phyloP scores from a whole-genome alignment of 805 yeast genomes.

The Myxozyma monticola region DNA sequence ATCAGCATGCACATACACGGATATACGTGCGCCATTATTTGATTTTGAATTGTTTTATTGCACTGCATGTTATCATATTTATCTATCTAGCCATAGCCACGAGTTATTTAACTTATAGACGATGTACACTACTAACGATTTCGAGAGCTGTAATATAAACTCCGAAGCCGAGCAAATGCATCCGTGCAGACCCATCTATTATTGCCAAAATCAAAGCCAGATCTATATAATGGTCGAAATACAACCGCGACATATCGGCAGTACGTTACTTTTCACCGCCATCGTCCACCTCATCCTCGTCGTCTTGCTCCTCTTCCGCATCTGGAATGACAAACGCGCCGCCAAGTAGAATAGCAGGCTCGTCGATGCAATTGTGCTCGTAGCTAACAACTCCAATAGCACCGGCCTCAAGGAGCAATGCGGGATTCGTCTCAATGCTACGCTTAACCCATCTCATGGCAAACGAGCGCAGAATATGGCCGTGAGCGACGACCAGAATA shows the following conservation, averaged over 20 bases:
- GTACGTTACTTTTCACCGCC: neutral
- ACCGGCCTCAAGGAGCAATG: constrained; percentile 87
- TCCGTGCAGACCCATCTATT: neutral
- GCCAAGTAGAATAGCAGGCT: constrained; percentile 82
- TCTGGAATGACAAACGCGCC: constrained; percentile 72
- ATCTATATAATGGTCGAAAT: neutral
- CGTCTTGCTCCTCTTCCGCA: constrained; percentile 1
- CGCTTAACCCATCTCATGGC: constrained; percentile 83
- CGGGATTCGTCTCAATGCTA: constrained; percentile 64
- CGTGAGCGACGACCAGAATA: constrained; percentile 84
- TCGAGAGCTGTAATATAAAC: no score
- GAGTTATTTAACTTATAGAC: no score
- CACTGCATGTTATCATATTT: no score
- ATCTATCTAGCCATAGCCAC: no score
- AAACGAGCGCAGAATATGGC: constrained; percentile 86
- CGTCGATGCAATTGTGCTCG: constrained; percentile 78
- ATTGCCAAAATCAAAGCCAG: neutral
- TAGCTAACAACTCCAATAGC: constrained; percentile 91
- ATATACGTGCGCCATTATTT: no score
- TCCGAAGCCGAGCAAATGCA: neutral
- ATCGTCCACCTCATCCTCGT: neutral
- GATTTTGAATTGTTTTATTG: no score
- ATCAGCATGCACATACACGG: no score
- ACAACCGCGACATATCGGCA: no score
- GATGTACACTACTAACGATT: no score